Base-by-base conservation (phyloP, 2,329 filamentous ascomycete species). In the Penicillium griseofulvum region DNA sequence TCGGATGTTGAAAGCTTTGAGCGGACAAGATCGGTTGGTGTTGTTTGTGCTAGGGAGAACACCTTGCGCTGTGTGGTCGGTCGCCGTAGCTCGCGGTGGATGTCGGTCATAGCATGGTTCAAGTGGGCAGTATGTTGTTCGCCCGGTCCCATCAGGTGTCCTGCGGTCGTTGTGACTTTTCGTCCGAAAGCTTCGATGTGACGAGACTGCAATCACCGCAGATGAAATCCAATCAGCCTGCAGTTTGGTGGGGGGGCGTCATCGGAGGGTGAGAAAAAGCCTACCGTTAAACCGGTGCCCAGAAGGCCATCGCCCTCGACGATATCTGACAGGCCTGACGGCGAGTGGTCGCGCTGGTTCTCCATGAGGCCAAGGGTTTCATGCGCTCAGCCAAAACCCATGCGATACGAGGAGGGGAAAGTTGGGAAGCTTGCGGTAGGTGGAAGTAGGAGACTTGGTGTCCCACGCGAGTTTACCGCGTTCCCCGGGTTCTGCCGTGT, bases 131-230 rank as follows among this genome's bases (percentile, higher is more conserved):
- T 81, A 71, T 76, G 60, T 39, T 69, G 74, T 59, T 87, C 84
- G 64, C 76, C 70, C 54, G 87, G 85, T 42, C 83, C 87, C 68
- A 97, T 96, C 64, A 99, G 81, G 74, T 96, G 91, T 68, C 86
- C 90, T 54, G 94, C 94, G 19, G 94, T 97, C 28, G 91, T 91
- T 29, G 92, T 94, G 60, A 97, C 91, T 77, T 97, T 99, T 70
- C 93, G 87, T 64, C 91, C 86, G 75, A 99, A 97, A 52, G 90
- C 89, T 77, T 97, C 92, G 66, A 97, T 80, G 62, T 94, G 90
- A 67, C 91, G 88, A 52, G 90, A 86, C 91, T 96, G 64, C 49
- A 37, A 39, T 47, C 42, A 52, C 34, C 26, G 33, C 43, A 49
- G 31, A 59, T 65, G 56, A 19, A 38, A 37, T 19, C 36, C 31